A percentile compares a stretch with the other conserved stretches of the same genome.
phyloP scores from a whole-genome alignment of 1,139 yeast genomes.

The Saccharomyces hybrid region DNA sequence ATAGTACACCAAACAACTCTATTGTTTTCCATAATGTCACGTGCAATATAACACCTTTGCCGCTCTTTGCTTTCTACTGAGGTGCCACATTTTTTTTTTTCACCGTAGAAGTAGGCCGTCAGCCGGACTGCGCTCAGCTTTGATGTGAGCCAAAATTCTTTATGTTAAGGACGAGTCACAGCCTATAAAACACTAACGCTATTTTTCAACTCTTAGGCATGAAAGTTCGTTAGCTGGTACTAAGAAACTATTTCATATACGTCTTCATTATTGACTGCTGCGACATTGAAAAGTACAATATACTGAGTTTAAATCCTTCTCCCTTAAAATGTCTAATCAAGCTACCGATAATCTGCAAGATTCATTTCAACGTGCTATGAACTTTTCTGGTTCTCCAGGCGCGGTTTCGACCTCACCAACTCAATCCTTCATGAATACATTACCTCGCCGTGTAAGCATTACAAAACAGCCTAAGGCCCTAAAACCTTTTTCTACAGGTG shows the following conservation, averaged over 20 bases:
- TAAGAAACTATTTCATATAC: too few relatives aligned
- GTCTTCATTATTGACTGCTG: too few relatives aligned
- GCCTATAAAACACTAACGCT: too few relatives aligned
- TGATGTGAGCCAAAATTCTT: not conserved
- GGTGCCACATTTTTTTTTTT: not conserved
- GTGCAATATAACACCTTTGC: not conserved
- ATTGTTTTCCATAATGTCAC: not conserved
- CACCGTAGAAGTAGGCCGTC: not conserved
- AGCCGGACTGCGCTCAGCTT: not conserved
- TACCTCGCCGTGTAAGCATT: constrained; percentile 30
- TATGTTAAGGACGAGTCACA: not conserved
- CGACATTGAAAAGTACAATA: not conserved
- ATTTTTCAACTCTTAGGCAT: too few relatives aligned
- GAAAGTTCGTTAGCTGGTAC: too few relatives aligned
- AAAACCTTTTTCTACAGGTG: constrained; percentile 40
- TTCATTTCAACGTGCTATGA: constrained; percentile 49
- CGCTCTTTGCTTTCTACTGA: too few relatives aligned
- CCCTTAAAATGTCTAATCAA: constrained; percentile 11
- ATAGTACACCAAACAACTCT: constrained; percentile 48
- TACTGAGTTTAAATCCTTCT: not conserved
- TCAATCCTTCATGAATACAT: constrained; percentile 37
- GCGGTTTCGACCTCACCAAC: constrained; percentile 62
- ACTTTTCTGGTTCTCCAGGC: constrained; percentile 43
- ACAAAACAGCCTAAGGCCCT: constrained; percentile 45
- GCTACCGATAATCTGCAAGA: constrained; percentile 51